Evolutionary conservation across 164 flowering plant genomes (phyloP).

Genomic region (Amborella trichopoda): DNA sequence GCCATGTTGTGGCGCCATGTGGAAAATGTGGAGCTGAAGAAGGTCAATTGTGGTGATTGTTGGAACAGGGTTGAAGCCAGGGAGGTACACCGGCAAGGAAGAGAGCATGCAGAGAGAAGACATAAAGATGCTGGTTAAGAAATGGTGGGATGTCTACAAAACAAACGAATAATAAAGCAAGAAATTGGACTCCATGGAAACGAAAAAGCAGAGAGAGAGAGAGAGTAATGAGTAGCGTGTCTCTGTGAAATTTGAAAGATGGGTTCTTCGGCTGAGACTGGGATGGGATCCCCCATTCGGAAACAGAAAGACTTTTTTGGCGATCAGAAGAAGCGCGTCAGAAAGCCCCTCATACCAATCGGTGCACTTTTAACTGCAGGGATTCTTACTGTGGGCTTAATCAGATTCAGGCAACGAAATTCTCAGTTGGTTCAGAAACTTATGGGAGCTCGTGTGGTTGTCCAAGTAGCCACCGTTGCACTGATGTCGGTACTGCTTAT

Average conservation of each 20-base stretch:
- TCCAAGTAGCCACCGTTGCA: slow-evolving; percentile 87
- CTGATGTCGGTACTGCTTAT: slow-evolving; percentile 81
- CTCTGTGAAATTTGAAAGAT: too few species aligned
- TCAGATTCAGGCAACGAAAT: slow-evolving; percentile 83
- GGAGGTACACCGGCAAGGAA: slow-evolving; percentile 56
- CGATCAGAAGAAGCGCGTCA: too few species aligned
- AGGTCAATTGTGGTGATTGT: too few species aligned
- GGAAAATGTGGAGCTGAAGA: slow-evolving; percentile 11
- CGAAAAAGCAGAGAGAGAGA: too few species aligned
- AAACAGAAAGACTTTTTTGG: too few species aligned
- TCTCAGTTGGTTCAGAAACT: slow-evolving; percentile 77
- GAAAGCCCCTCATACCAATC: too few species aligned
- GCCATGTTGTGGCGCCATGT: slow-evolving; percentile 29
- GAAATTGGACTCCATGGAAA: too few species aligned
- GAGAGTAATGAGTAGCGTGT: too few species aligned
- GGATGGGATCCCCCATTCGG: too few species aligned
- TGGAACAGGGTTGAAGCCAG: slow-evolving; percentile 58
- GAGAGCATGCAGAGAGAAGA: slow-evolving; percentile 55
- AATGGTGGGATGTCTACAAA: slow-evolving; percentile 53
- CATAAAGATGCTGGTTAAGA: slow-evolving; percentile 41
- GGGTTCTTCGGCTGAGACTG: too few species aligned
- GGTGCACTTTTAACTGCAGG: slow-evolving; percentile 89
- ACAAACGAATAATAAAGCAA: too few species aligned
- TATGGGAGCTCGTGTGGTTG: slow-evolving; percentile 90
- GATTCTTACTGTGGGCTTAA: slow-evolving; percentile 81